Evolutionary conservation across 371 early-diverging fungal genomes (phyloP).

Genomic region (Apophysomyces trapeziformis): DNA sequence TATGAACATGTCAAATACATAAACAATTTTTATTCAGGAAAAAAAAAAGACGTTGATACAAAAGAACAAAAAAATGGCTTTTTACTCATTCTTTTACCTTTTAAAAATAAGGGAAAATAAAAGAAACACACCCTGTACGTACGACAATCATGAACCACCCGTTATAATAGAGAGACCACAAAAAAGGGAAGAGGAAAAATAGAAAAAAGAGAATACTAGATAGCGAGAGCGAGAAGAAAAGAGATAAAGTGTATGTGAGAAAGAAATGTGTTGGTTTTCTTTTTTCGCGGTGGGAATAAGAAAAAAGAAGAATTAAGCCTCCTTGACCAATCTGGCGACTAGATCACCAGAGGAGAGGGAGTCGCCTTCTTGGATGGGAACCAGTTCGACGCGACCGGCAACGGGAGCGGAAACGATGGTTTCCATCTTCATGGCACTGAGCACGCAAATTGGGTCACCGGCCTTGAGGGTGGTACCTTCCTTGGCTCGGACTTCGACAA

Average conservation of each 20-base stretch:
- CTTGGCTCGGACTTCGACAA: constrained; percentile 88
- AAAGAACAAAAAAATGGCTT: no score
- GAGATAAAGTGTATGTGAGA: neutral
- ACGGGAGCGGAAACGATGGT: constrained; percentile 87
- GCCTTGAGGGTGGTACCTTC: constrained; percentile 81
- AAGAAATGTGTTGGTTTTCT: neutral
- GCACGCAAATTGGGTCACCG: constrained; percentile 88
- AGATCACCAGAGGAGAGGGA: constrained; percentile 84
- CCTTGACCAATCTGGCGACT: constrained; percentile 67
- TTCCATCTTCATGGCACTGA: constrained; percentile 98
- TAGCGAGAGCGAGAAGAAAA: neutral
- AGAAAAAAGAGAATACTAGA: no score
- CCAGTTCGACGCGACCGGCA: constrained; percentile 76
- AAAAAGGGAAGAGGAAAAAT: no score
- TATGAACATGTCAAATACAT: no score
- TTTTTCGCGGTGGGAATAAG: neutral
- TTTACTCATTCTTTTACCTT: no score
- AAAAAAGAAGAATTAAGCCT: constrained; percentile 22
- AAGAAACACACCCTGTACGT: no score
- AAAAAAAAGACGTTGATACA: no score
- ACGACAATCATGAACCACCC: no score
- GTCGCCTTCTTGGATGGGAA: constrained; percentile 76
- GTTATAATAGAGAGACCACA: no score
- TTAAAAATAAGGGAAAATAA: no score
- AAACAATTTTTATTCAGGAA: neutral